Evolutionary conservation across 2,329 filamentous ascomycete genomes (phyloP).

Genomic region (Fusarium keratoplasticum): DNA sequence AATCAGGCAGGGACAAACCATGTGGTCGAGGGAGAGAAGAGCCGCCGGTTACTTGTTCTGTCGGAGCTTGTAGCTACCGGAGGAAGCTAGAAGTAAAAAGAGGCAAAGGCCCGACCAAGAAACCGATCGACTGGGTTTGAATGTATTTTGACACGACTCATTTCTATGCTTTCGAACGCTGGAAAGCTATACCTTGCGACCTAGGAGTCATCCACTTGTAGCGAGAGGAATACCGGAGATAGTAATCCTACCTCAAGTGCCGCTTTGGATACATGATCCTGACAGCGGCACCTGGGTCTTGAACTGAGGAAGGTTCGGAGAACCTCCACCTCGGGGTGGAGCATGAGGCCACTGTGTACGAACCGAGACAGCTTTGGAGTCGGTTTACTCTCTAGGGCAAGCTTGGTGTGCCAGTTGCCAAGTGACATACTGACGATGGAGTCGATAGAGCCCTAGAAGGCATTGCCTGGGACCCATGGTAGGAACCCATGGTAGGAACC

Average conservation of each 20-base stretch:
- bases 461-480: not conserved
- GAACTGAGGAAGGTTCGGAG: slow-evolving; percentile 6
- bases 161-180: not conserved
- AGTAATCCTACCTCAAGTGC: slow-evolving; percentile 12
- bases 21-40: not conserved
- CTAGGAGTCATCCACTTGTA: not conserved
- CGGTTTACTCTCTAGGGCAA: not conserved
- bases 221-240: not conserved
- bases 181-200: not conserved
- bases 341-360: slow-evolving; percentile 21
- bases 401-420: not conserved
- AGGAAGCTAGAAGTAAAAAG: not conserved
- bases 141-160: not conserved
- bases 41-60: not conserved
- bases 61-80: not conserved
- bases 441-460: not conserved
- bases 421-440: not conserved
- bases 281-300: slow-evolving; percentile 20
- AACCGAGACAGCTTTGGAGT: slow-evolving; percentile 2
- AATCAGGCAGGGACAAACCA: not conserved
- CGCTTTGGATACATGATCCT: slow-evolving; percentile 19
- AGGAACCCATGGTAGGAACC: not conserved
- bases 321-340: slow-evolving; percentile 32
- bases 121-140: not conserved
- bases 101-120: not conserved